A percentile compares a stretch with the other conserved stretches of the same genome.
These are phyloP conservation scores for Lablab purpureus DNA, from an alignment of 306 rosid species.

Conservation along the genomic window DNA sequence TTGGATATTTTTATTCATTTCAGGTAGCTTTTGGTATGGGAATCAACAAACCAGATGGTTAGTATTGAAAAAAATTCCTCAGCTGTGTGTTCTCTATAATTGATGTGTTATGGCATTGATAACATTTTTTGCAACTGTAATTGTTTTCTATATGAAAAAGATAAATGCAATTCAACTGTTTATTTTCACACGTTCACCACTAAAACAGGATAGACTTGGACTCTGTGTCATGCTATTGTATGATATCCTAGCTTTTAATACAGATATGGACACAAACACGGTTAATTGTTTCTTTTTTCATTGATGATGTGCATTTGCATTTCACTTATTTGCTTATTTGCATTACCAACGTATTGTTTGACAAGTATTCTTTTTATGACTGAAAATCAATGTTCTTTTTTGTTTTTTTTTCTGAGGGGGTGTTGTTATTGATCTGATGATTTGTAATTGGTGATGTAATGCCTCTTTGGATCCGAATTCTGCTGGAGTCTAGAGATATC, in stretches of 20 bases:
- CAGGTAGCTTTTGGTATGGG: slow-evolving; percentile 99
- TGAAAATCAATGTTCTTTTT: slow-evolving; percentile 33
- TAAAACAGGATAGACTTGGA: slow-evolving; percentile 26
- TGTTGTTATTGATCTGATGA: slow-evolving; percentile 2
- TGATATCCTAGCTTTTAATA: slow-evolving; percentile 21
- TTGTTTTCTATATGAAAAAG: slow-evolving; percentile 18
- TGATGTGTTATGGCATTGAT: neutral
- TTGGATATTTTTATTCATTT: slow-evolving; percentile 40
- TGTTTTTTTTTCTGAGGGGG: neutral
- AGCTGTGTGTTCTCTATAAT: slow-evolving; percentile 6
- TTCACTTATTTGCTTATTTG: slow-evolving; percentile 11
- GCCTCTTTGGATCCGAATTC: slow-evolving; percentile 15
- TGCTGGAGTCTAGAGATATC: slow-evolving; percentile 16
- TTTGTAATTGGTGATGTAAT: slow-evolving; percentile 3
- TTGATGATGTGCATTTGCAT: slow-evolving; percentile 7
- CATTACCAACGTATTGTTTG: slow-evolving; percentile 26
- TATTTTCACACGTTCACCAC: slow-evolving; percentile 21
- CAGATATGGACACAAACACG: neutral
- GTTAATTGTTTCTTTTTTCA: neutral
- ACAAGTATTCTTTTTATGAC: slow-evolving; percentile 15
- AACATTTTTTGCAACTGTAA: slow-evolving; percentile 33
- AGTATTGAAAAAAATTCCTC: slow-evolving; percentile 52
- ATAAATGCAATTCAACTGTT: slow-evolving; percentile 9
- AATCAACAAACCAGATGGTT: slow-evolving; percentile 99
- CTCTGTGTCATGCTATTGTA: slow-evolving; percentile 13